Base-by-base conservation (phyloP, 2,329 filamentous ascomycete genomes). In the Aspergillus texensis region DNA sequence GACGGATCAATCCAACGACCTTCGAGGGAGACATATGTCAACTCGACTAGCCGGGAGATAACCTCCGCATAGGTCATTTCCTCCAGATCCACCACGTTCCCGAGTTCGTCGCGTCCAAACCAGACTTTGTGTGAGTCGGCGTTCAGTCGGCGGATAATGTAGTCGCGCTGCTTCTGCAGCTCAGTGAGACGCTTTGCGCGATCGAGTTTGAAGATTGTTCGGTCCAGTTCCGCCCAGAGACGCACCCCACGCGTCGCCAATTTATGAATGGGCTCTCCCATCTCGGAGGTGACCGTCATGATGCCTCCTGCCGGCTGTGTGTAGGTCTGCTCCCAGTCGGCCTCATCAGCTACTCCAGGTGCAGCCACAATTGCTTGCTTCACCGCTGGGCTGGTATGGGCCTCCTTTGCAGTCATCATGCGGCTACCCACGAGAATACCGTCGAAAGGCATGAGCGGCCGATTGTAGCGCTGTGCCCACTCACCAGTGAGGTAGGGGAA, bases 201-300 rank as follows among this genome's bases (percentile, higher is more conserved):
- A 80, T 97, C 94, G 56, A 99, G 83, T 75, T 89, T 91, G 84
- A 99, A 99, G 74, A 99, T 98, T 81, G 96, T 97, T 79, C 96
- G 88, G 75, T 99, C 95, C 93, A 99, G 96, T 82, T 99, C 95
- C 56, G 93, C 90, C 95, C 95, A 99, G 84, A 99, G 97, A 58
- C 88, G 84, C 54, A 99, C 94, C 86, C 95, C 95, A 63, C 95
- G 91, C 57, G 95, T 99, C 19, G 95, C 95, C 64, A 99, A 88
- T 84, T 99, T 99, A 84, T 99, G 95, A 66, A 99, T 99, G 6
- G 95, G 95, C 84, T 99, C 95, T 55, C 95, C 95, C 95, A 99
- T 99, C 81, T 99, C 95, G 1, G 95, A 99, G 68, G 93, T 89
- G 56, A 99, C 95, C 34, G 95, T 99, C 72, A 99, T 94, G 67